Base-by-base conservation (phyloP, 768 basidiomycete species). In the Rhizopogon roseolus region DNA sequence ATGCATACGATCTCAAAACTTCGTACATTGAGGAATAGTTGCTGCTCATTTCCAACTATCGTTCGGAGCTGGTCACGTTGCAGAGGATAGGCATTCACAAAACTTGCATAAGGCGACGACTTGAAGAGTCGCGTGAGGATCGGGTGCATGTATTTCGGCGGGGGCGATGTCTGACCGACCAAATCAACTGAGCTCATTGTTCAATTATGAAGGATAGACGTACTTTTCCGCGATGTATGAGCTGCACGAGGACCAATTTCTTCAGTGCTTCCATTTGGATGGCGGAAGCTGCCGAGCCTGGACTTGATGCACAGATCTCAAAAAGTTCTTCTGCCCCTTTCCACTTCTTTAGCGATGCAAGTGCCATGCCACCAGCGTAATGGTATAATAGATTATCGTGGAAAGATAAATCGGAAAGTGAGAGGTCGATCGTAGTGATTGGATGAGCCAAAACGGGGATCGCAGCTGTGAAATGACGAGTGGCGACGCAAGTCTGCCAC, bases 191-290 rank as follows among this genome's bases (percentile, higher is more conserved):
- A 57, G 58, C 42, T n/a, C 22, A 13, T 17, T 10, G 25, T 34
- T 5, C 25, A 17, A 10, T 17, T 28, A 2, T 6, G 14, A 34
- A 44, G 6, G 22, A 19, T 27, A 10, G 5, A 3, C 51, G 73
- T 19, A 87, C 88, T 78, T 85, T 83, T 16, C 93, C 93, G 50
- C 81, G 77, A 19, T 80, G 74, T 53, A 95, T 89, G 43, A 94
- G 69, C 64, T 93, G 91, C 5, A 93, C 81, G 5, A 95, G 73
- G 19, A 79, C 71, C 44, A 93, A 71, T 69, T 94, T 93, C 77
- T 95, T 95, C 61, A 87, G 72, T 0, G 93, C 93, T 63, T 94
- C 93, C 61, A 93, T 68, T 66, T 96, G 93, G 3, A 94, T 73
- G 7, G 86, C 82, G 3, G 82, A 77, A 0, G 83, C 81, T 39